phyloP scores from a whole-genome alignment of 352 stramenopile species.

The Globisporangium orthogonon region DNA sequence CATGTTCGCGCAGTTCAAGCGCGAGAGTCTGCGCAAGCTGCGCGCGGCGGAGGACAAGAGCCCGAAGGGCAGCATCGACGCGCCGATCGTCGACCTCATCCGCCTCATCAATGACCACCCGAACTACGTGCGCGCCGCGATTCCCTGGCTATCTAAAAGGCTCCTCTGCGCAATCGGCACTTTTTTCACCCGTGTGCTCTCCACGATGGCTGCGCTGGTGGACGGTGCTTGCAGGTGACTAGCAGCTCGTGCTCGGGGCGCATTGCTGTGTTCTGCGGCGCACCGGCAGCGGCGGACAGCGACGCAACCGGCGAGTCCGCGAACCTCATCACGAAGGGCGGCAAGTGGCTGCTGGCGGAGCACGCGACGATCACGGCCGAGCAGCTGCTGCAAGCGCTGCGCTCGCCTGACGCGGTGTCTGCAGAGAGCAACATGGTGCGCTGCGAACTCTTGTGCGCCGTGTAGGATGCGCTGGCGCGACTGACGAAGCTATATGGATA shows the following conservation, averaged over 20 bases:
- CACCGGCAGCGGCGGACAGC: slow-evolving; percentile 17
- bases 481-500: neutral
- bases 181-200: neutral
- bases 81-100: slow-evolving; percentile 86
- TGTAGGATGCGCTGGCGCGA: too few species aligned
- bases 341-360: slow-evolving; percentile 84
- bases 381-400: slow-evolving; percentile 53
- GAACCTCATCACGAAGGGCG: slow-evolving; percentile 84
- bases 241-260: slow-evolving; percentile 89
- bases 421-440: slow-evolving; percentile 63
- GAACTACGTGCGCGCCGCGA: slow-evolving; percentile 59
- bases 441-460: neutral
- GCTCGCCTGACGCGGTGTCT: slow-evolving; percentile 20
- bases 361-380: slow-evolving; percentile 66
- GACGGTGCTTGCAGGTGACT: slow-evolving; percentile 47
- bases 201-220: neutral
- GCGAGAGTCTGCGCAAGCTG: slow-evolving; percentile 81
- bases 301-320: slow-evolving; percentile 8
- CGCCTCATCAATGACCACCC: slow-evolving; percentile 75
- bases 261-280: slow-evolving; percentile 81
- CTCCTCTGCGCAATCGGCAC: too few species aligned
- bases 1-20: slow-evolving; percentile 85
- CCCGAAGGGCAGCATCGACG: slow-evolving; percentile 89
- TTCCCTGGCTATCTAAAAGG: too few species aligned
- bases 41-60: slow-evolving; percentile 84